Base-by-base conservation (phyloP, 2,329 filamentous ascomycete species). In the Penicillium sp. region DNA sequence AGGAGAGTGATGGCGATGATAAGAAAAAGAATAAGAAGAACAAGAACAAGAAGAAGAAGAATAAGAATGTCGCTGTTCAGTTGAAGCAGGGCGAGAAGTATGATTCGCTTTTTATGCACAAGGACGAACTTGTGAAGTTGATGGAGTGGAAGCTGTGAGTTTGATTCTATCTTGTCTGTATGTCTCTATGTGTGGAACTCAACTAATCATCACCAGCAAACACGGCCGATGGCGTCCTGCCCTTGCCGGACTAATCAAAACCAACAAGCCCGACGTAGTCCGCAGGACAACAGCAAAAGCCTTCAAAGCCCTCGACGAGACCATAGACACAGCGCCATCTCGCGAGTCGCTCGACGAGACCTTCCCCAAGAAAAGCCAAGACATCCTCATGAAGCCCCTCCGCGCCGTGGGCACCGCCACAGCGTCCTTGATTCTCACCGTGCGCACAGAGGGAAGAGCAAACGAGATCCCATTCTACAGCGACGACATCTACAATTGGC, bases 61-160 rank as follows among this genome's bases (percentile, higher is more conserved):
- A n/a, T n/a, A n/a, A 35, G 51, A 59, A 23, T 59, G 33, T 33
- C 33, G 53, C 47, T 12, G 23, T 51, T 18, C 38, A 55, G 54
- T 49, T 76, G 7, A 62, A 62, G 11, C 33, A 48, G 21, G 50
- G 38, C 4, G 51, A 51, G 38, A 26, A 52, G n/a, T 50, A 54
- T 8, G 50, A 50, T 20, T 48, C 50, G 21, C 26, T 58, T 16
- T 54, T 50, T 20, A 53, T 58, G 50, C 50, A 58, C 46, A 72
- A 72, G 30, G 68, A 71, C 2, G 69, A 76, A 16, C 47, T 76
- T 35, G 62, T 72, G 48, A 64, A 60, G 49, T 60, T 75, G 51
- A 73, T 77, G 62, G 71, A 75, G 47, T 78, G 75, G 75, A 77
- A 77, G 60, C 64, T 74, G 75, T 77, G 62, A 64, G 71, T 42